A percentile compares a stretch with the other conserved stretches of the same genome.
These are phyloP conservation scores for Acanthamoeba triangularis DNA, from an alignment of 208 protist genomes.

Conservation along the genomic window DNA sequence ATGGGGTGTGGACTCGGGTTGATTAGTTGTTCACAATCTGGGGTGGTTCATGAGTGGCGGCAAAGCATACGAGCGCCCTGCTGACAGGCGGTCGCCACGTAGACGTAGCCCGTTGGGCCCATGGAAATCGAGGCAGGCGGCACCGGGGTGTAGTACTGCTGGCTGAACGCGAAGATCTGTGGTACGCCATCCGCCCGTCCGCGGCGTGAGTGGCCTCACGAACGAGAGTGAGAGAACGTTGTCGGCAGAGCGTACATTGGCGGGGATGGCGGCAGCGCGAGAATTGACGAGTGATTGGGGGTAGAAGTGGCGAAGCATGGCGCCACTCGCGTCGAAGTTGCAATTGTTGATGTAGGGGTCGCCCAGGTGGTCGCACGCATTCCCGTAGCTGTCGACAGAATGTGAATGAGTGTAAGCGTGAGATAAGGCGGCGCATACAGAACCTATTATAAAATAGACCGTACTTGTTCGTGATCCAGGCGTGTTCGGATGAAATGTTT, in stretches of 20 bases:
- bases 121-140: neutral
- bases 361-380: constrained; percentile 3
- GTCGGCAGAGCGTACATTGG: constrained; percentile 45
- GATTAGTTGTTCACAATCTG: neutral
- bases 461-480: constrained; percentile 36
- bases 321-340: neutral
- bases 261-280: neutral
- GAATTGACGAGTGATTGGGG: neutral
- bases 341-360: constrained; percentile 65
- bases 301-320: constrained; percentile 46
- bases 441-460: neutral
- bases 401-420: too few relatives aligned
- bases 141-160: neutral
- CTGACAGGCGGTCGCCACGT: constrained; percentile 24
- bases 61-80: constrained; percentile 24
- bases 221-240: too few relatives aligned
- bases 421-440: neutral
- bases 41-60: neutral
- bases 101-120: constrained; percentile 16
- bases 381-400: neutral
- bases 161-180: constrained; percentile 12
- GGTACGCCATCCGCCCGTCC: neutral
- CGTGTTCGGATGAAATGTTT: constrained; percentile 47
- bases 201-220: too few relatives aligned
- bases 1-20: neutral